Evolutionary conservation across 2,329 filamentous ascomycete species (phyloP).

Genomic region (Aspergillus felis): DNA sequence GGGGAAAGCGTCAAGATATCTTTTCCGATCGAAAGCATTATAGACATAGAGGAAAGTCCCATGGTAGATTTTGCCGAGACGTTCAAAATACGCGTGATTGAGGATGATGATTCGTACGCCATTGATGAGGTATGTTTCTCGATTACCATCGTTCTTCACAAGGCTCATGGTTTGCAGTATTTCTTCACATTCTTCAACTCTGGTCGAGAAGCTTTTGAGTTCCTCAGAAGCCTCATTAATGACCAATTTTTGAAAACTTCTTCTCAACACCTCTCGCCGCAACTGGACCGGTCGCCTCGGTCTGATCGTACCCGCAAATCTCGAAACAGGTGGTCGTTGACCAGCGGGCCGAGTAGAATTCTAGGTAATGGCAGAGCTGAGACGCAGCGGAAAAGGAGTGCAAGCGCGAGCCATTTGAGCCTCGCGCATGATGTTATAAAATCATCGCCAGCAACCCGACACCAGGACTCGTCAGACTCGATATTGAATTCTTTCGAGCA

Average conservation of each 20-base stretch:
- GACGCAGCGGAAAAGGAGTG: constrained; percentile 51
- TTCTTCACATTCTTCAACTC: constrained; percentile 94
- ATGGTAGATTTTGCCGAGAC: constrained; percentile 92
- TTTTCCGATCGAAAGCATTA: constrained; percentile 78
- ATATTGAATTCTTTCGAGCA: constrained; percentile 71
- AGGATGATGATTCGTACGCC: constrained; percentile 90
- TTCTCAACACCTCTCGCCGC: constrained; percentile 25
- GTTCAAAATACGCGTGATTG: constrained; percentile 86
- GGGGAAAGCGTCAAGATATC: constrained; percentile 97
- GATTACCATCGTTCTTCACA: background rate
- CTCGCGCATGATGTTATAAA: constrained; percentile 49
- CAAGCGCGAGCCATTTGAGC: constrained; percentile 56
- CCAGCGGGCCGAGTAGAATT: constrained; percentile 12
- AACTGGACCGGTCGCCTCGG: constrained; percentile 11
- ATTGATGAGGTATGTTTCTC: constrained; percentile 71
- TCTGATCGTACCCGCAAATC: constrained; percentile 13
- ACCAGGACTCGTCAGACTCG: constrained; percentile 67
- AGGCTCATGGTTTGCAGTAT: constrained; percentile 56
- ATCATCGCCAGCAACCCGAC: constrained; percentile 49
- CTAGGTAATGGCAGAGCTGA: constrained; percentile 8
- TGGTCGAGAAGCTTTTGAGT: constrained; percentile 75
- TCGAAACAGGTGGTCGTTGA: constrained; percentile 20
- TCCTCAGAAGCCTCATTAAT: constrained; percentile 70
- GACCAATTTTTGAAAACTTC: constrained; percentile 49
- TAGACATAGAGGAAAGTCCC: constrained; percentile 88